A percentile compares a stretch with the other conserved stretches of the same genome.
Conservation (phyloP, 1,284 basidiomycete genomes). For the Omphalotus olearius region DNA sequence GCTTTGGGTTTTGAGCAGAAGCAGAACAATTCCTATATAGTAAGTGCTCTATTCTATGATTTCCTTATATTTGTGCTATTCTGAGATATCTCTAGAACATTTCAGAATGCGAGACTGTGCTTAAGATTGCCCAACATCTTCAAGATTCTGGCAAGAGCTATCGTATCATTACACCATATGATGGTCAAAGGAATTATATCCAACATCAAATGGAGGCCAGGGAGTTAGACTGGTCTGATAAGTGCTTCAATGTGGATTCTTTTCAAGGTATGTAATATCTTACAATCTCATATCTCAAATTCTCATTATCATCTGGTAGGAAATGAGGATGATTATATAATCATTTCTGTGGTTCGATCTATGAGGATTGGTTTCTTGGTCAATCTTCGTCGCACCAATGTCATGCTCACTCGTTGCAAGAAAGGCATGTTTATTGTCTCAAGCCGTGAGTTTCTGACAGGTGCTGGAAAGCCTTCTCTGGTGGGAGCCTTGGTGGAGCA, state of each 20-base stretch:
- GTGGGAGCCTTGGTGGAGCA: conserved; percentile 43
- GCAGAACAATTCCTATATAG: conserved; percentile 39
- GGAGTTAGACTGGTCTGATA: conserved; percentile 51
- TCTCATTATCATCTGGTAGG: conserved; percentile 29
- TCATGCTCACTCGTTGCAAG: conserved; percentile 68
- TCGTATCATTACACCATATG: conserved; percentile 70
- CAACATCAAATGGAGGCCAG: conserved; percentile 38
- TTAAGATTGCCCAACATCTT: conserved; percentile 44
- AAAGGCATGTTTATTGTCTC: conserved; percentile 64
- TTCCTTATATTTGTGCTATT: neutral
- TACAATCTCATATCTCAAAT: conserved; percentile 32
- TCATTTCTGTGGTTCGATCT: conserved; percentile 62
- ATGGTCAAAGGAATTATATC: conserved; percentile 52
- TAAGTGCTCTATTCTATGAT: conserved; percentile 10
- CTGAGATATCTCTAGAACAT: conserved; percentile 37
- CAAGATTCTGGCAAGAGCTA: conserved; percentile 39
- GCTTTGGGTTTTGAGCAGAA: conserved; percentile 32
- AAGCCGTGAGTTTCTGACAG: conserved; percentile 49
- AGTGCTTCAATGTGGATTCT: conserved; percentile 50
- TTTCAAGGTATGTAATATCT: conserved; percentile 45
- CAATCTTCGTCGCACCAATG: conserved; percentile 57
- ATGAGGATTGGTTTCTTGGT: conserved; percentile 52
- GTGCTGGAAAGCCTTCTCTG: conserved; percentile 41
- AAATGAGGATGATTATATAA: conserved; percentile 58
- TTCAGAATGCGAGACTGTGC: conserved; percentile 39